phyloP scores from a whole-genome alignment of 1,139 yeast genomes.

The Taiozyma sp. region DNA sequence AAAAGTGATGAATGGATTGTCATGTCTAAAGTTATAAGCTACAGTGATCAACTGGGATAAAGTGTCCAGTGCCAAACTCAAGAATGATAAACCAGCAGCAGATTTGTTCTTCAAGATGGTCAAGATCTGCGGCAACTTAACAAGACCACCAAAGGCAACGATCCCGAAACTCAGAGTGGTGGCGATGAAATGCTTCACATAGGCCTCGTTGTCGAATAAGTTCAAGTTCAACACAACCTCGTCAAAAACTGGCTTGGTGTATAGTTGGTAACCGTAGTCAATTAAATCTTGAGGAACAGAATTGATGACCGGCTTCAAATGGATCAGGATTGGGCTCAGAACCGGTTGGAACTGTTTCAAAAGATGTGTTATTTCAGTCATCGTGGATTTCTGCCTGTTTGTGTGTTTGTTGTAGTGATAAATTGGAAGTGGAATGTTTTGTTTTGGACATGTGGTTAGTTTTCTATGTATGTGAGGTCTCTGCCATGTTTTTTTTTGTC shows the following conservation, averaged over 20 bases:
- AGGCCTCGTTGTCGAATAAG: slow-evolving; percentile 6
- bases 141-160: slow-evolving; percentile 29
- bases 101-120: slow-evolving; percentile 28
- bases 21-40: slow-evolving; percentile 34
- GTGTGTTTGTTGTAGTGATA: background rate
- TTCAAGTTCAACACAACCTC: slow-evolving; percentile 13
- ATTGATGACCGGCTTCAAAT: slow-evolving; percentile 14
- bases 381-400: background rate
- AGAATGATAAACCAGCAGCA: slow-evolving; percentile 31
- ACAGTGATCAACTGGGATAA: slow-evolving; percentile 32
- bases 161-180: slow-evolving; percentile 31
- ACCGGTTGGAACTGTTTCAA: slow-evolving; percentile 12
- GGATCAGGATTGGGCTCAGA: slow-evolving; percentile 15
- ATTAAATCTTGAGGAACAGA: slow-evolving; percentile 12
- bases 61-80: slow-evolving; percentile 33
- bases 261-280: slow-evolving; percentile 15
- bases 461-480: background rate
- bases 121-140: slow-evolving; percentile 34
- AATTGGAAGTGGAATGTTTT: background rate
- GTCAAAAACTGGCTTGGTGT: slow-evolving; percentile 17
- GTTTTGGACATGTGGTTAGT: background rate
- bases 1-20: slow-evolving; percentile 36
- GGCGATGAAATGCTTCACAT: slow-evolving; percentile 19
- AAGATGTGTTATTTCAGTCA: background rate
- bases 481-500: background rate